Base-by-base conservation (phyloP, 2,329 filamentous ascomycete genomes). In the Emergomyces orientalis region DNA sequence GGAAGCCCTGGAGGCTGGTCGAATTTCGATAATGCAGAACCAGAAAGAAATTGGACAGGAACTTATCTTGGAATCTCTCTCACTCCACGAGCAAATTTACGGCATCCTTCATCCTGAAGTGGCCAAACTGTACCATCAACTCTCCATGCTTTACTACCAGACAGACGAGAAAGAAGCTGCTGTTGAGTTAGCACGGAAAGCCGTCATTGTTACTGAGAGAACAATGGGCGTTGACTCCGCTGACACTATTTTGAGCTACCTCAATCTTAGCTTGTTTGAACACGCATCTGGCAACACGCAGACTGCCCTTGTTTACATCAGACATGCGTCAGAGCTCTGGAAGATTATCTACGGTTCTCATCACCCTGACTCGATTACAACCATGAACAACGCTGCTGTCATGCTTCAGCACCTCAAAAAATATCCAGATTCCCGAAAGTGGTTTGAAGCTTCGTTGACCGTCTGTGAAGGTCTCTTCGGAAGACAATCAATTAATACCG, bases 161-260 rank as follows among this genome's bases (percentile, higher is more conserved):
- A 84, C 96, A n/a, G 94, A 97, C 62, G 94, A 99, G 80, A 97
- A 97, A 81, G 90, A 92, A 45, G 90, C 91, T 11, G 94, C 94
- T 30, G 89, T 97, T 30, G 94, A 99, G 77, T 85, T 99, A 66
- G 92, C 94, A 22, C 90, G 91, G 73, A 99, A 99, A 80, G 92
- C 94, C 30, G 92, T 96, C 68, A 93, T 99, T 65, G 92, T 99
- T 51, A 89, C 92, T 1, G 94, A 99, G 81, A 86, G 94, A 62
- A 99, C 94, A 0, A 83, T 97, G 37, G 94, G 94, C 72, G 83
- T 99, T 61, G 94, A 99, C 77, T 92, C 92, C 57, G 86, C 91
- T 17, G 94, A 99, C 77, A 97, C 94, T 0, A 86, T 99, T 60
- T 84, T 97, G 65, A 91, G 91, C 76, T 99, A 99, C 78, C 86